Evolutionary conservation across 2,329 filamentous ascomycete genomes (phyloP).

Genomic region (Neonectria hederae): DNA sequence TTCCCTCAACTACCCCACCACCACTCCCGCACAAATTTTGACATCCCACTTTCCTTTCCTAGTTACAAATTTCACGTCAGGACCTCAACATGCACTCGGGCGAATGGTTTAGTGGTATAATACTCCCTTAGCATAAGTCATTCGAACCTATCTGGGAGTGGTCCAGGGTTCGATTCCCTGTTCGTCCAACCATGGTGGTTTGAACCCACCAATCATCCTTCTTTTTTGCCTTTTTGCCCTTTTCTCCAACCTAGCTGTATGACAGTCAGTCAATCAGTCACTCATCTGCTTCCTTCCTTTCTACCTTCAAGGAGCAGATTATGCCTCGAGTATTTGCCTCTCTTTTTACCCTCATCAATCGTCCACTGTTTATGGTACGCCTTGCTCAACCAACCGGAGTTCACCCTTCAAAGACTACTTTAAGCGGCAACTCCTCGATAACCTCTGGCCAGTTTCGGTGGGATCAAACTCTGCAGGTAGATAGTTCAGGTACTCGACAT

Average conservation of each 20-base stretch:
- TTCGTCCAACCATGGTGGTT: constrained; percentile 44
- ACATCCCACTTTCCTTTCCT: constrained; percentile 8
- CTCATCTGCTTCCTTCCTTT: not conserved
- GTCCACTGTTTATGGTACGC: too few species aligned
- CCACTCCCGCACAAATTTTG: not conserved
- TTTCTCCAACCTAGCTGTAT: not conserved
- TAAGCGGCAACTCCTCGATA: too few species aligned
- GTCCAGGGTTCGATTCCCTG: constrained; percentile 49
- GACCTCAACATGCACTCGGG: constrained; percentile 27
- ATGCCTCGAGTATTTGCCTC: too few species aligned
- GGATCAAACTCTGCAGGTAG: too few species aligned
- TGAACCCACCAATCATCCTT: constrained; percentile 27
- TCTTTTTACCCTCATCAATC: not conserved
- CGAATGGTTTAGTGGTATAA: constrained; percentile 49
- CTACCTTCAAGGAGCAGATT: too few species aligned
- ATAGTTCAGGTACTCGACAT: not conserved
- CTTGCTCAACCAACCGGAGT: too few species aligned
- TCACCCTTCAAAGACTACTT: too few species aligned
- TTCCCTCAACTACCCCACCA: not conserved
- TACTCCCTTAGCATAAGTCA: constrained; percentile 46
- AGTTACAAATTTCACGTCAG: not conserved
- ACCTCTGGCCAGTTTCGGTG: too few species aligned
- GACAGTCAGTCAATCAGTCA: not conserved
- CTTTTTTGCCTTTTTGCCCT: constrained; percentile 23
- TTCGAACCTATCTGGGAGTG: constrained; percentile 42